phyloP scores from a whole-genome alignment of 2,329 filamentous ascomycete genomes.

The Exophiala viscosa region DNA sequence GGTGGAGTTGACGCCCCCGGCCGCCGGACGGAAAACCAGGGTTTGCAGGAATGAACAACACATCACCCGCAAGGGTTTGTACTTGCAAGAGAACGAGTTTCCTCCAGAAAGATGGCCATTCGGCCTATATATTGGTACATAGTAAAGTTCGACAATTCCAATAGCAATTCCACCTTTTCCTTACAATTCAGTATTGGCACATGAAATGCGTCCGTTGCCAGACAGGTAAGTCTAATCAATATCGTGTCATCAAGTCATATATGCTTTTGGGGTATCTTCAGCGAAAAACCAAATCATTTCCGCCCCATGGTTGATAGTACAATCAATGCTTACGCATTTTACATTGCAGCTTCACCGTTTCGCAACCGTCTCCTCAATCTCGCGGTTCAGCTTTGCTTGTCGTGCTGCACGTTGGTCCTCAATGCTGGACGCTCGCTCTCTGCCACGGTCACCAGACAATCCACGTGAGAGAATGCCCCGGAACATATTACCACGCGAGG shows the following conservation, averaged over 20 bases:
- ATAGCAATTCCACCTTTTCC: constrained; percentile 7
- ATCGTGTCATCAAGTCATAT: constrained; percentile 25
- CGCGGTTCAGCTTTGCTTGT: constrained; percentile 19
- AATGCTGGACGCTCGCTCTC: constrained; percentile 20
- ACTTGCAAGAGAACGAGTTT: constrained; percentile 1
- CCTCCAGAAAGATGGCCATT: constrained; percentile 3
- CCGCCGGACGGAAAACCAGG: neutral
- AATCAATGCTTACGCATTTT: constrained; percentile 10
- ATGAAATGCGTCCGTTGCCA: constrained; percentile 26
- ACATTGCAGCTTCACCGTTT: constrained; percentile 8
- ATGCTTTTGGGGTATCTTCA: constrained; percentile 26
- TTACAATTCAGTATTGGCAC: constrained; percentile 7
- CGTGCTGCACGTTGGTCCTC: constrained; percentile 18
- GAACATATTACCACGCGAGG: constrained; percentile 21
- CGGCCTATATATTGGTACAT: constrained; percentile 13
- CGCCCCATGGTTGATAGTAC: constrained; percentile 15
- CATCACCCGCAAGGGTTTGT: neutral
- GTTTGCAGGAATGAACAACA: neutral
- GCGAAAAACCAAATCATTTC: constrained; percentile 21
- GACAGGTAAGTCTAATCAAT: constrained; percentile 22
- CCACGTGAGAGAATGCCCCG: constrained; percentile 23
- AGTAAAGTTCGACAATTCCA: constrained; percentile 4
- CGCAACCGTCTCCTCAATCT: constrained; percentile 22
- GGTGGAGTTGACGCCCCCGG: neutral
- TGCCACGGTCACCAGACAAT: constrained; percentile 24